Evolutionary conservation across 2,329 filamentous ascomycete species (phyloP).

Genomic region (Colletotrichum somersetense): DNA sequence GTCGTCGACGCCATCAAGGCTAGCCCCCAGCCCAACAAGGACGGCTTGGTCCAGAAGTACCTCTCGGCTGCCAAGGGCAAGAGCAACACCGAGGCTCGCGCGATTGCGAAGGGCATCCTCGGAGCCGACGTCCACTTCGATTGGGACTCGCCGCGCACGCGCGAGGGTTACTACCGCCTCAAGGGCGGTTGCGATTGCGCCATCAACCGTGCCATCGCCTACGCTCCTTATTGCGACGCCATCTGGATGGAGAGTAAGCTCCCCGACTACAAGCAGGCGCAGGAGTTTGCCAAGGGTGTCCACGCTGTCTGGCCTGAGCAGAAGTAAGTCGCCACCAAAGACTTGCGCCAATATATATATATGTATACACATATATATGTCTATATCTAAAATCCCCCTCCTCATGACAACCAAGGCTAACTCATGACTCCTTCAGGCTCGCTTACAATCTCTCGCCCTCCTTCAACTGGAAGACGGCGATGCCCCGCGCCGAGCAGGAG

Average conservation of each 20-base stretch:
- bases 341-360: too few species aligned
- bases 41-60: conserved; percentile 76
- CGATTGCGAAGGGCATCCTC: conserved; percentile 80
- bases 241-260: conserved; percentile 99
- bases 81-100: conserved; percentile 84
- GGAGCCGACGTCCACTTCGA: conserved; percentile 90
- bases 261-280: conserved; percentile 89
- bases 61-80: conserved; percentile 79
- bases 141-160: conserved; percentile 93
- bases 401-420: background rate
- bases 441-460: conserved; percentile 98
- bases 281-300: conserved; percentile 93
- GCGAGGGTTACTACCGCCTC: conserved; percentile 95
- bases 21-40: conserved; percentile 76
- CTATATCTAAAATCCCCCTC: too few species aligned
- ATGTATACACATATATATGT: too few species aligned
- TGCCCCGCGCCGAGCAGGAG: conserved; percentile 91
- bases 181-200: conserved; percentile 92
- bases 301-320: conserved; percentile 96
- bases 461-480: conserved; percentile 99
- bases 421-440: conserved; percentile 66
- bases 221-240: conserved; percentile 92
- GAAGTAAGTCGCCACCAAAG: conserved; percentile 72
- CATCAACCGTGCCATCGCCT: conserved; percentile 89
- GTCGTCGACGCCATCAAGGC: conserved; percentile 85